Evolutionary conservation across 371 early-diverging fungal species (phyloP).

Genomic region (Chytridium lagenaria): DNA sequence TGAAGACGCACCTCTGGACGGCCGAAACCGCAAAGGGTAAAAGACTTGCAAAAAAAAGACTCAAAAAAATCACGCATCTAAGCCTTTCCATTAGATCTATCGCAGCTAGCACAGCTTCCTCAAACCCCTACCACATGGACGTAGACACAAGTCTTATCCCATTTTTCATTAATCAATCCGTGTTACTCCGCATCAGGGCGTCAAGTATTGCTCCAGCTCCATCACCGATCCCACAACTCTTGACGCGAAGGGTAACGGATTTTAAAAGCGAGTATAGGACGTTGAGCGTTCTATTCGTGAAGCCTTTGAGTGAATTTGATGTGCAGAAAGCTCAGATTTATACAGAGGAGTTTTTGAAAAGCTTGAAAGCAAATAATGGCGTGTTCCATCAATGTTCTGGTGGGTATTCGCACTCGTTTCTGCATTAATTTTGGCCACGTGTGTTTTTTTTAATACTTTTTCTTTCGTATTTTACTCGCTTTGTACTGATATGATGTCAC

Average conservation of each 20-base stretch:
- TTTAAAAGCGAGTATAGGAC: slow-evolving; percentile 5
- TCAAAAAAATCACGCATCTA: too few species aligned
- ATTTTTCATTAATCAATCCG: background rate
- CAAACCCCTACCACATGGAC: too few species aligned
- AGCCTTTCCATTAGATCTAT: too few species aligned
- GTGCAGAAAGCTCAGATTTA: background rate
- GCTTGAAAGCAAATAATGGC: background rate
- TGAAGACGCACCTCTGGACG: too few species aligned
- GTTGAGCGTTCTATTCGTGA: background rate
- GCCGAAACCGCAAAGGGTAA: too few species aligned
- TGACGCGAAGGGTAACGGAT: background rate
- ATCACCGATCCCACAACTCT: background rate
- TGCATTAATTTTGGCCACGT: too few species aligned
- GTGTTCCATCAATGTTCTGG: slow-evolving; percentile 16
- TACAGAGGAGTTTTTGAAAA: background rate
- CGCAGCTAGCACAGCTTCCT: too few species aligned
- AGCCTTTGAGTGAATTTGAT: background rate
- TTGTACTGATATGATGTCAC: too few species aligned
- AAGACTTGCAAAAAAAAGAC: too few species aligned
- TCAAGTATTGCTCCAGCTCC: background rate
- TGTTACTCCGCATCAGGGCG: background rate
- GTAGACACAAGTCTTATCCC: background rate
- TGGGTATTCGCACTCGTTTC: background rate
- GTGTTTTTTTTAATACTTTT: too few species aligned
- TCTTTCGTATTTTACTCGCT: too few species aligned